Evolutionary conservation across 78 protist species (phyloP), one percentile per base, ranked within the genome.

Genomic region (Tieghemostelium lacteum): DNA sequence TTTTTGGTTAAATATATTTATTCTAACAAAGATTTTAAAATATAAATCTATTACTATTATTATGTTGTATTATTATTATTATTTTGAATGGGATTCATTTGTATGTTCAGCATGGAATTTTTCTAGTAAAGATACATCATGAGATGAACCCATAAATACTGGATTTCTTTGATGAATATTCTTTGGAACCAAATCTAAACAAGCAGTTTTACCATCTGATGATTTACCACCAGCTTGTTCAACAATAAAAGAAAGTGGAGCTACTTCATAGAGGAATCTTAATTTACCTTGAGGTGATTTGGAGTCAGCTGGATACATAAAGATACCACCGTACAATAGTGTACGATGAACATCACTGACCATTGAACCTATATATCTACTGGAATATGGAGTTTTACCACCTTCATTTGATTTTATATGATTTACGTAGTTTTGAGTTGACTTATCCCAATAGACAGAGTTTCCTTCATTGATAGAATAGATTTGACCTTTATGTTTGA

Each of bases 271-370:
- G 33, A 91, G 89, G 28, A 78, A 77, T 58, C 94, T 55, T 33
- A 88, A 37, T 54, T 88, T 88, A 61, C 93, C 93, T 8, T 88
- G 55, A 28, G 93, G 93, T 45, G 93, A 88, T 45, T 88, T 88
- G 16, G 88, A 60, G 85, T 96, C 98, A 0, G 88, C 98, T 22
- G 99, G 99, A 85, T 97, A 97, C 95, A 95, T 71, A 76, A 96
- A 98, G 67, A 98, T 87, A 60, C 99, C 99, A 0, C 99, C 99
- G 76, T 97, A 96, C 28, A 97, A 87, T 19, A 97, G 86, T 2
- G 99, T 98, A 39, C 99, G 88, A 94, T 98, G 99, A 20, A 98
- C 93, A 55, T 98, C 99, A 50, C 97, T 96, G 7, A 97, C 99
- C 99, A 97, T 96, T 42, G 77, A 34, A n/a, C 99, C 99, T 14